phyloP scores from a whole-genome alignment of 345 rosid genomes.

The Aegle marmelos region DNA sequence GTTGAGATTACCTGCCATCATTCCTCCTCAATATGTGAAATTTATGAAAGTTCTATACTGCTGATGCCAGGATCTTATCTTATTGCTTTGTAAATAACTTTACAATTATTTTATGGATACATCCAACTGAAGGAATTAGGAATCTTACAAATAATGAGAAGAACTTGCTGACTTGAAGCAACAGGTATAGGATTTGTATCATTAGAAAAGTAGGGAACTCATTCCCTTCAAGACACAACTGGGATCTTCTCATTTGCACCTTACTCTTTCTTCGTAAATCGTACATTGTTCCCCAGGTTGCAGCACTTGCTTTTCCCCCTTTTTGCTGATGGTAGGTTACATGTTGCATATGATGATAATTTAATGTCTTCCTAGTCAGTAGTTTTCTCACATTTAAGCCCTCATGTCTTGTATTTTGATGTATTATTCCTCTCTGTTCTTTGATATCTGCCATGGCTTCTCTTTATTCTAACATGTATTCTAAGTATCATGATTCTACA shows the following conservation, averaged over 20 bases:
- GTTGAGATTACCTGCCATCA: not conserved
- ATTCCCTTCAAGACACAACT: not conserved
- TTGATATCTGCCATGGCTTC: not conserved
- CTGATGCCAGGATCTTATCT: not conserved
- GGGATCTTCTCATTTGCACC: no score
- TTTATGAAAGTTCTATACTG: not conserved
- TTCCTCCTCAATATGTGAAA: not conserved
- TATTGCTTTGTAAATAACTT: not conserved
- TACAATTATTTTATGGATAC: not conserved
- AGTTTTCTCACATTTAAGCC: not conserved
- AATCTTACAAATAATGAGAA: not conserved
- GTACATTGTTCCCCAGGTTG: not conserved
- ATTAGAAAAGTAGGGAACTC: not conserved
- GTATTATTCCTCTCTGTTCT: not conserved
- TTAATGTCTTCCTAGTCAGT: not conserved
- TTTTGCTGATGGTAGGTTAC: not conserved
- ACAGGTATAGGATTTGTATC: not conserved
- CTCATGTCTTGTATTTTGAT: not conserved
- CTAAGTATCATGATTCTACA: not conserved
- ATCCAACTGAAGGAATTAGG: not conserved
- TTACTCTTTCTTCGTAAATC: not conserved
- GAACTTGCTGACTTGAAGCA: not conserved
- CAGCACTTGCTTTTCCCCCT: not conserved
- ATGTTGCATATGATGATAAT: not conserved
- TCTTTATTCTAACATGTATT: not conserved